Base-by-base conservation (phyloP, 257 asterid species). In the Lantana camara region DNA sequence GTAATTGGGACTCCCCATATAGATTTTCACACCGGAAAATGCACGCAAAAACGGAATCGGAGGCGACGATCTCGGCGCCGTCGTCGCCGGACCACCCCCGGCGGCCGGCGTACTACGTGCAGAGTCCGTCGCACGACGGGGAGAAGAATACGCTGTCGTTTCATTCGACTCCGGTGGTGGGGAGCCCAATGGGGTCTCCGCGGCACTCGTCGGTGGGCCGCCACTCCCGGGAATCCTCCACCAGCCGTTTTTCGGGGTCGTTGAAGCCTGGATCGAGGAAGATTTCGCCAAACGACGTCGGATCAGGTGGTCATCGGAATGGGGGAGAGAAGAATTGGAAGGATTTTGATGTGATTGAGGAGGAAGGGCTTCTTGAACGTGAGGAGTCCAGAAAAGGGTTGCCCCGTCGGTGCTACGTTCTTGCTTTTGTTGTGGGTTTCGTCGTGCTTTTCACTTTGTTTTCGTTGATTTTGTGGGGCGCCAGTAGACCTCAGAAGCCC, bases 61-160 rank as follows among this genome's bases (percentile, higher is more conserved):
- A 91, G 32, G 86, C 62, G 2, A 76, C 94, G n/a, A 91, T 94
- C 72, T 30, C 84, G 40, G 96, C 94, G 0, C 87, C 87, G 11
- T 88, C 97, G 9, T 88, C 96, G 27, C 97, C 97, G 59, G 95
- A 85, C 74, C 77, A 83, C 67, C 70, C 34, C 46, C 73, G 96
- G 10, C 82, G 89, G 1, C 82, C 88, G 13, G 96, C 53, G 14
- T 91, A 86, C 79, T 88, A 64, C 85, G 98, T 91, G 17, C 96
- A 91, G 71, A 91, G 98, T 77, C 98, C 98, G 0, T 86, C 96
- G 0, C 93, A 91, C 78, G 98, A 85, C 70, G 98, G 95, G 0
- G 96, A 86, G 67, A 91, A 88, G 53, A 84, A 87, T 12, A 69
- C 93, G 64, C 77, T 79, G 38, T 90, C 96, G 58, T 82, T 85